Evolutionary conservation across 1,139 yeast genomes (phyloP).

Genomic region (Pneumocystis sp.): DNA sequence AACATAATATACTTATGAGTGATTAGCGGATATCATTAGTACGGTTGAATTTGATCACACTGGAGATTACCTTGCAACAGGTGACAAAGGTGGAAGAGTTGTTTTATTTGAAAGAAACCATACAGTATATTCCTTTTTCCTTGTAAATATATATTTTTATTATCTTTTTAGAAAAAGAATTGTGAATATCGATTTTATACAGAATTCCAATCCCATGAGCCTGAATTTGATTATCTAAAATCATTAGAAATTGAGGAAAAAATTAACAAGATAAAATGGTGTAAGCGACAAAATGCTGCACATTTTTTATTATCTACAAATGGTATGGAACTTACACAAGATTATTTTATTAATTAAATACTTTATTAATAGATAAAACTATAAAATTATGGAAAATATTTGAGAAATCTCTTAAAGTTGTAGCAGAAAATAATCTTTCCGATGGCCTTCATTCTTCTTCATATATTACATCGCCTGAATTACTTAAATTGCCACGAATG

Average conservation of each 20-base stretch:
- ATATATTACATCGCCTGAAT: conserved; percentile 7
- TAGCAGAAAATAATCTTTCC: conserved; percentile 71
- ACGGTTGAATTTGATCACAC: conserved; percentile 93
- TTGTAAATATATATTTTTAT: background rate
- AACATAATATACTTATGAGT: background rate
- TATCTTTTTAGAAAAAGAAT: conserved; percentile 38
- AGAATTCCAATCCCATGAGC: conserved; percentile 96
- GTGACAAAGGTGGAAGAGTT: conserved; percentile 97
- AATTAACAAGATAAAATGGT: conserved; percentile 95
- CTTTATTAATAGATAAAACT: conserved; percentile 52
- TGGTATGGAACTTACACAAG: conserved; percentile 13
- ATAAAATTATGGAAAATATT: conserved; percentile 92
- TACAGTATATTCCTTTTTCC: conserved; percentile 18
- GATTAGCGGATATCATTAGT: conserved; percentile 75
- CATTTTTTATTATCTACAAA: conserved; percentile 82
- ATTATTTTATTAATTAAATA: background rate
- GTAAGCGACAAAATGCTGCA: conserved; percentile 72
- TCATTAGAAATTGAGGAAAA: conserved; percentile 95
- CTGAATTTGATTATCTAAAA: conserved; percentile 93
- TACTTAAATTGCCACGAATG: conserved; percentile 67
- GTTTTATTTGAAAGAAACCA: conserved; percentile 87
- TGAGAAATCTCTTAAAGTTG: conserved; percentile 84
- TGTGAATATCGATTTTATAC: conserved; percentile 94
- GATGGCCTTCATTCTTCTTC: conserved; percentile 24
- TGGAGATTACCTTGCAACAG: conserved; percentile 92